phyloP scores from a whole-genome alignment of 768 basidiomycete species.

The Lactifluus hygrophoroides region DNA sequence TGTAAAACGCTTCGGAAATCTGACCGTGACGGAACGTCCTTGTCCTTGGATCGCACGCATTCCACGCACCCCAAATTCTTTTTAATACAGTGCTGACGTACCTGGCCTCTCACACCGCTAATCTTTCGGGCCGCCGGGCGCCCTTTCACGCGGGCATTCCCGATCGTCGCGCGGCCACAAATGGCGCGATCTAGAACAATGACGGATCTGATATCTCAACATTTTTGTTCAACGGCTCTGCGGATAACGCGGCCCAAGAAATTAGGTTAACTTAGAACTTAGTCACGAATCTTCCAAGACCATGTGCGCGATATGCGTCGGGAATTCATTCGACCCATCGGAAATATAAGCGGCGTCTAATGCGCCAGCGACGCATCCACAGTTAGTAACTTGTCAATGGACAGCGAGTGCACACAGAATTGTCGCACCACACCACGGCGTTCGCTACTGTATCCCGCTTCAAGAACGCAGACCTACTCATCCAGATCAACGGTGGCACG shows the following conservation, averaged over 20 bases:
- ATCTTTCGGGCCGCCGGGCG: conserved; percentile 50
- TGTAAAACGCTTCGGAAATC: conserved; percentile 81
- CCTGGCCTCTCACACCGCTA: conserved; percentile 54
- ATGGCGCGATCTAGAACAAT: conserved; percentile 67
- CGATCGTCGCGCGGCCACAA: conserved; percentile 87
- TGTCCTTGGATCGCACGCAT: conserved; percentile 29
- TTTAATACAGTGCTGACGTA: conserved; percentile 24
- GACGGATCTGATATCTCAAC: conserved; percentile 25
- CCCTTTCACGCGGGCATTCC: conserved; percentile 44
- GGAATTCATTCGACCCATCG: conserved; percentile 85
- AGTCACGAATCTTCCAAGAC: conserved; percentile 66
- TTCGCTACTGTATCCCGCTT: conserved; percentile 74
- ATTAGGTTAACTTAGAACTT: too few relatives aligned
- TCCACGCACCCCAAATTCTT: not conserved
- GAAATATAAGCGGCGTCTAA: conserved; percentile 96
- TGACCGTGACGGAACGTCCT: conserved; percentile 58
- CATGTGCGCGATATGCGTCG: conserved; percentile 91
- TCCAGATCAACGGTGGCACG: conserved; percentile 85
- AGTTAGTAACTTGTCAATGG: not conserved
- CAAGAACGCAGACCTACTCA: conserved; percentile 90
- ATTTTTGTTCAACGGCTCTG: conserved; percentile 18
- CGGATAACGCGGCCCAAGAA: conserved; percentile 51
- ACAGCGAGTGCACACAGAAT: conserved; percentile 65
- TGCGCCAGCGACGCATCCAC: too few relatives aligned
- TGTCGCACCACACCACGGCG: conserved; percentile 72